Evolutionary conservation across 345 rosid genomes (phyloP), one percentile per base, ranked within the genome.

Genomic region (Populus pruinosa): DNA sequence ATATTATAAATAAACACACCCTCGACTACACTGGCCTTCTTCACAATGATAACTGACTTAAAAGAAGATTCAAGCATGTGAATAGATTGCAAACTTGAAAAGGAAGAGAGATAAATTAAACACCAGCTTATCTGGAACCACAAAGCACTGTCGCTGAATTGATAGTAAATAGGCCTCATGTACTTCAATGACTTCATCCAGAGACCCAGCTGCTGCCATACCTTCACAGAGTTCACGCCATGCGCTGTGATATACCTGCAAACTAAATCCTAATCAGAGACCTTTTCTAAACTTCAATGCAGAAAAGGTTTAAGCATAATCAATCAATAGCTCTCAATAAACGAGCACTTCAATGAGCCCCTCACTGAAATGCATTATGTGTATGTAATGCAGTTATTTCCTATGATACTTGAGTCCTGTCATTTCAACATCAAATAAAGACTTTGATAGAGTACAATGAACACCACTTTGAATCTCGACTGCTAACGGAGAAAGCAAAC

Each of bases 191-290:
- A 92, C 96, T 83, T 91, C 97, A 78, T 93, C 98, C 63, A 96
- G 89, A 75, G 99, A 93, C 69, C 92, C 92, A 78, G 99, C 99
- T 67, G 89, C 87, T 43, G 83, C 87, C 94, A 93, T 89, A 73
- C 94, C 98, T 80, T 92, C 96, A 72, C 97, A 92, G 27, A 96
- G 93, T 82, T 93, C 99, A 49, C 88, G 93, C 99, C 99, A 96
- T 6, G 98, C 93, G 20, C 94, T 92, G 81, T 93, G 99, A 86
- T 93, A 96, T 62, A 96, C 99, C 99, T 96, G 91, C 75, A 44
- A 43, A 75, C 14, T n/a, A 82, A 14, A 82, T 72, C 67, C 78
- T 73, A 69, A 67, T 79, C 59, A 78, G 73, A 77, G 73, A 77
- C 67, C 53, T 38, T 47, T 47, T 47, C 18, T 47, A 47, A 47